Percentiles rank a stretch among this genome's conserved stretches.
These are phyloP conservation scores for Tetrahymena elliotti DNA, from an alignment of 73 alveolate species.

Conservation along the genomic window DNA sequence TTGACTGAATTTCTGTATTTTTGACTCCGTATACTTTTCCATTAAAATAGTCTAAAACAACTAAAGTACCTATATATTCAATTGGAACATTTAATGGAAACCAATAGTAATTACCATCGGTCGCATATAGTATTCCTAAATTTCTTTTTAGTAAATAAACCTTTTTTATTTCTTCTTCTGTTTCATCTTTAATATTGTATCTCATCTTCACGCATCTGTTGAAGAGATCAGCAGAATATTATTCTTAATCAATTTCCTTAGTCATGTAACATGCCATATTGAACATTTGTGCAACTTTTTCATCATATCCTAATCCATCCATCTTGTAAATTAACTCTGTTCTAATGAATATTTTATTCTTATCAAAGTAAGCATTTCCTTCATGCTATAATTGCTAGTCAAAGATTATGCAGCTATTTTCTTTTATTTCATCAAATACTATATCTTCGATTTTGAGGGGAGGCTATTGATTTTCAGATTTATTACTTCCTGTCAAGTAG, in stretches of 20 bases:
- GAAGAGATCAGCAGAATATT: not conserved
- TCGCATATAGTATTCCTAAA: not conserved
- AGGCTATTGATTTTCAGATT: not conserved
- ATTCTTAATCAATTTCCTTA: not conserved
- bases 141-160: not conserved
- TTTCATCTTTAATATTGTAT: not conserved
- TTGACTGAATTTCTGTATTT: not conserved
- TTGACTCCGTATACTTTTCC: not conserved
- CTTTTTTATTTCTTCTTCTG: not conserved
- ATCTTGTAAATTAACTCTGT: not conserved
- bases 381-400: not conserved
- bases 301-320: not conserved
- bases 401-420: not conserved
- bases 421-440: not conserved
- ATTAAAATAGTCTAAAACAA: not conserved
- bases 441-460: not conserved
- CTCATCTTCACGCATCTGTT: not conserved
- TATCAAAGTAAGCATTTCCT: not conserved
- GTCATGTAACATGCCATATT: not conserved
- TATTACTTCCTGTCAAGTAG: not conserved
- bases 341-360: not conserved
- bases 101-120: not conserved
- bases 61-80: not conserved
- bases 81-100: not conserved
- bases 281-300: not conserved